Conservation (phyloP, 139 green algal species). For the Chlorella ohadii region DNA sequence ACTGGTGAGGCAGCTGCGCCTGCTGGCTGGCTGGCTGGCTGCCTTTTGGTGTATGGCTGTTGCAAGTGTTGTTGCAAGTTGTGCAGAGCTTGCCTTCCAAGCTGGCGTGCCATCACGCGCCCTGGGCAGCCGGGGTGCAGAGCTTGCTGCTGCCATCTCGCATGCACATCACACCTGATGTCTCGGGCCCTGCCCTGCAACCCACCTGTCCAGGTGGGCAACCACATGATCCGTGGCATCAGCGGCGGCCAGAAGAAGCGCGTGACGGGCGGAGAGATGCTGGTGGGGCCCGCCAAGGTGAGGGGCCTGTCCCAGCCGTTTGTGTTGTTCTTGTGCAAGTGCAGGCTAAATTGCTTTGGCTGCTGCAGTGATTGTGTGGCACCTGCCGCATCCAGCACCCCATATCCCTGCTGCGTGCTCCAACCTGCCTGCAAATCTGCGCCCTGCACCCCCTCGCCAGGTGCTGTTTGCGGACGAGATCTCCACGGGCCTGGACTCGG, state of each 20-base stretch:
- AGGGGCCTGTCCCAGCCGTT: too few relatives aligned
- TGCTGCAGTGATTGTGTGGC: too few relatives aligned
- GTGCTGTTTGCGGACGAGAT: conserved; percentile 72
- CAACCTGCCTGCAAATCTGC: too few relatives aligned
- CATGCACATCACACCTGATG: too few relatives aligned
- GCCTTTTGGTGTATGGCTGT: background rate
- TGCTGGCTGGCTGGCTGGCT: background rate
- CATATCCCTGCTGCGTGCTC: too few relatives aligned
- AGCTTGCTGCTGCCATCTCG: too few relatives aligned
- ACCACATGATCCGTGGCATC: conserved; percentile 73
- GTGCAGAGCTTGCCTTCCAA: background rate
- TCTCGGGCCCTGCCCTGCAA: too few relatives aligned
- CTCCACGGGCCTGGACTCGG: conserved; percentile 54
- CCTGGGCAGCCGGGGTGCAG: too few relatives aligned
- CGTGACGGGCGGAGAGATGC: conserved; percentile 49
- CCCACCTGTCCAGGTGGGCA: conserved; percentile 34
- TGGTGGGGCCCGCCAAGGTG: conserved; percentile 54
- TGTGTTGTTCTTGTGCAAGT: too few relatives aligned
- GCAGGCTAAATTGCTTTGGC: too few relatives aligned
- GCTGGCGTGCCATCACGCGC: background rate
- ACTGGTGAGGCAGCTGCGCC: background rate
- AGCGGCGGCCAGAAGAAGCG: conserved; percentile 32
- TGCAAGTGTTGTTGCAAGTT: too few relatives aligned
- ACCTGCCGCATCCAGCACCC: too few relatives aligned
- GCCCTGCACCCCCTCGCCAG: background rate